These are phyloP conservation scores for Carex arenaria DNA, from an alignment of 202 grass and related monocot genomes.

Conservation along the genomic window DNA sequence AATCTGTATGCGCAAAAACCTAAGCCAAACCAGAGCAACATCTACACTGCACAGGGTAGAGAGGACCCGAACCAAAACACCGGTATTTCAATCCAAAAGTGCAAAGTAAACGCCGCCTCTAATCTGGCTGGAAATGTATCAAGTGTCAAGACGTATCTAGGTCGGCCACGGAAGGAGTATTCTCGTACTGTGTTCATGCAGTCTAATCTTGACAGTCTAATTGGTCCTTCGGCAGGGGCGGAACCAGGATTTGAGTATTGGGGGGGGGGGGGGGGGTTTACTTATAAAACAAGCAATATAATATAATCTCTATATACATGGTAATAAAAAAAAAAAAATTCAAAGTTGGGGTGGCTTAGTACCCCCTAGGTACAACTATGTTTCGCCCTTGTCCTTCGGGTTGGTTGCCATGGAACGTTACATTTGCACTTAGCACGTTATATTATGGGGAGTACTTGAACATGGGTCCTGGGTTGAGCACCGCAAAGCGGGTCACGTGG, in stretches of 20 bases:
- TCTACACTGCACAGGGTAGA: constrained; percentile 67
- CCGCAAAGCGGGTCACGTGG: constrained; percentile 44
- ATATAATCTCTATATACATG: no score
- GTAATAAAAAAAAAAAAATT: no score
- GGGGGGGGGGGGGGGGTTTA: no score
- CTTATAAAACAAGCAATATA: no score
- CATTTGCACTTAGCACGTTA: constrained; percentile 78
- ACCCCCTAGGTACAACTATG: no score
- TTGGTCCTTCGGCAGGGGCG: constrained; percentile 44
- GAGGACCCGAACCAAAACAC: constrained; percentile 93
- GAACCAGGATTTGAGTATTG: no score
- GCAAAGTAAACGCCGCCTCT: constrained; percentile 55
- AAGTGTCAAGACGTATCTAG: constrained; percentile 45
- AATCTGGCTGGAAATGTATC: constrained; percentile 36
- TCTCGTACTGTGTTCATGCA: constrained; percentile 64
- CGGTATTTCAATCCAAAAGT: constrained; percentile 63
- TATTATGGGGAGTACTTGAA: constrained; percentile 88
- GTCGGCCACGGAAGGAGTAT: constrained; percentile 74
- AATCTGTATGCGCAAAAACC: constrained; percentile 66
- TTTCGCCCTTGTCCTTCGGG: constrained; percentile 47
- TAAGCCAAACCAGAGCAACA: constrained; percentile 48
- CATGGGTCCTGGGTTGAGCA: constrained; percentile 43
- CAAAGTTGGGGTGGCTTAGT: no score
- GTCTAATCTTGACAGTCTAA: constrained; percentile 42
- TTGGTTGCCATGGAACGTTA: constrained; percentile 59